Base-by-base conservation (phyloP, 495 filamentous ascomycete species). In the Stereocaulon alpinum region DNA sequence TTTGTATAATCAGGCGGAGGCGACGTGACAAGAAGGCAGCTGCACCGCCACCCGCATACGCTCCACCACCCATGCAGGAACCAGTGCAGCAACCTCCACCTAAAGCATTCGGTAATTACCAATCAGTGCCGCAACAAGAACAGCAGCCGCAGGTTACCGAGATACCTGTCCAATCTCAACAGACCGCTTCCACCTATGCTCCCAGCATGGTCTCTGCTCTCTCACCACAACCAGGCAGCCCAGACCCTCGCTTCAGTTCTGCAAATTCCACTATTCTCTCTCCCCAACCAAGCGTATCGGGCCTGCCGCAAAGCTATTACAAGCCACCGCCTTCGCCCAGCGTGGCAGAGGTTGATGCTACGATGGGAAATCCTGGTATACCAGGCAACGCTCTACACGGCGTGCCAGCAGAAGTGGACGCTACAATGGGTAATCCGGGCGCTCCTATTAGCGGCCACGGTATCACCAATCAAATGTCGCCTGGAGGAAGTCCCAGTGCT, bases 41-140 rank as follows among this genome's bases (percentile, higher is more conserved):
- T 30, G 43, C 32, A 53, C 48, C 18, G 24, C 59, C 63, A n/a
- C 27, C 41, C 43, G 27, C 63, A 42, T 56, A 51, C 24, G 15
- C 18, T 18, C 48, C 50, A 42, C 24, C 54, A 49, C 42, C 56
- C 20, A 58, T 52, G 52, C 44, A 53, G 22, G 42, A 56, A 27
- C 50, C 62, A 32, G 32, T 40, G 40, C 50, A 24, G 15, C 55
- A 58, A 42, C 47, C 49, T 59, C 48, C 58, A 22, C 12, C 49
- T 2, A 60, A 60, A 53, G 58, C 49, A 14, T 60, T 60, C 10
- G 27, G 40, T 34, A 43, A 47, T 18, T 64, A 64, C 17, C 55
- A 64, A 29, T 42, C 59, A 7, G 55, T 59, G 15, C 48, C 50
- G 12, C 63, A 64, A 52, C 63, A 64, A 32, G 63, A 64, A 12